A percentile compares a stretch with the other conserved stretches of the same genome.
These are phyloP conservation scores for Colletotrichum melonis DNA, from an alignment of 2,329 filamentous ascomycete genomes.

Conservation along the genomic window DNA sequence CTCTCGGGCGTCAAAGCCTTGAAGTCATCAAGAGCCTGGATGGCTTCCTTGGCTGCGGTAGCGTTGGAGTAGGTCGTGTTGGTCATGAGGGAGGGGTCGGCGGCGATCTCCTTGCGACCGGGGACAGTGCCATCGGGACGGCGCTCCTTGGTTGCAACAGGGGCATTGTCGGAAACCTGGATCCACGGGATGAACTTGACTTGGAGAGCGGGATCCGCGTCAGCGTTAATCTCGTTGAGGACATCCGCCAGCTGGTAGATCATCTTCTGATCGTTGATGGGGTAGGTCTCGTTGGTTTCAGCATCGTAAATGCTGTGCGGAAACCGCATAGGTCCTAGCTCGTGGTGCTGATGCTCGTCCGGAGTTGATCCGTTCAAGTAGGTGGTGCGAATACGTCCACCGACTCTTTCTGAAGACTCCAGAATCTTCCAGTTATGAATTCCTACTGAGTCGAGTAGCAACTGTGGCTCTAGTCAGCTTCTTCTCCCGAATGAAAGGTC, in stretches of 20 bases:
- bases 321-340: conserved; percentile 59
- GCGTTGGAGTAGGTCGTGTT: conserved; percentile 39
- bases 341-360: conserved; percentile 43
- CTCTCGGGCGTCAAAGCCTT: conserved; percentile 39
- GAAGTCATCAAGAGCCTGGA: conserved; percentile 41
- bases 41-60: conserved; percentile 40
- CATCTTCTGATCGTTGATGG: conserved; percentile 55
- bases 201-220: conserved; percentile 42
- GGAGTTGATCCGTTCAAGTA: conserved; percentile 51
- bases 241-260: conserved; percentile 53
- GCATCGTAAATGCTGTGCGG: conserved; percentile 52
- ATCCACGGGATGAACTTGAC: conserved; percentile 56
- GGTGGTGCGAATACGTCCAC: conserved; percentile 55
- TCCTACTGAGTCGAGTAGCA: conserved; percentile 55
- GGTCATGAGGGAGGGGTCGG: conserved; percentile 36
- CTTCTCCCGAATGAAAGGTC: background rate
- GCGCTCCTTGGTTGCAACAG: conserved; percentile 39
- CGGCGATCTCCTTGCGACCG: conserved; percentile 39
- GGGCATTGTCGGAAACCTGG: conserved; percentile 48
- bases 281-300: conserved; percentile 53
- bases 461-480: conserved; percentile 15
- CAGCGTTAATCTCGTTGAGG: conserved; percentile 52
- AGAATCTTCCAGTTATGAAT: conserved; percentile 57
- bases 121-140: conserved; percentile 44
- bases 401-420: conserved; percentile 53